Percentiles rank a stretch among this genome's conserved stretches.
Conservation (phyloP, 306 rosid species). For the Purshia tridentata region DNA sequence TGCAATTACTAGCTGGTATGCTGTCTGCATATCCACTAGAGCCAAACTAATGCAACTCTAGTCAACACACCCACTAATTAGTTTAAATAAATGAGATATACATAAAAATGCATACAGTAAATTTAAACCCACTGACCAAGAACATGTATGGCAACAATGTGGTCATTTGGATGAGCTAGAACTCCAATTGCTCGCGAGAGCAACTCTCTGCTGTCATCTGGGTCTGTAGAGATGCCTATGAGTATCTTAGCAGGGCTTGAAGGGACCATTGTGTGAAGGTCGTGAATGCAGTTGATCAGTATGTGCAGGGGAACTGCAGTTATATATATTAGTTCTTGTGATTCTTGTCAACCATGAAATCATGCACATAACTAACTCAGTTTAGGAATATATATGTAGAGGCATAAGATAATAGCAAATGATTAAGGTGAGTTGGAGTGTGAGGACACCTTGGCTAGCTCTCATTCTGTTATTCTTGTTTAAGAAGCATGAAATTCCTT, state of each 20-base stretch:
- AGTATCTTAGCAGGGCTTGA: conserved; percentile 59
- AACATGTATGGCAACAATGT: conserved; percentile 74
- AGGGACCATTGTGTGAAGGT: conserved; percentile 34
- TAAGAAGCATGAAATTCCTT: conserved; percentile 67
- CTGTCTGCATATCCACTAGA: background rate
- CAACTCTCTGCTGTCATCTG: conserved; percentile 62
- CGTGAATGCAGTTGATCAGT: conserved; percentile 1
- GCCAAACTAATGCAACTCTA: background rate
- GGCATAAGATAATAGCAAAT: conserved; percentile 17
- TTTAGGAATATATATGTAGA: conserved; percentile 47
- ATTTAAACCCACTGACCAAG: conserved; percentile 57
- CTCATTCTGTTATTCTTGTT: conserved; percentile 62
- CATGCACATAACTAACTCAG: conserved; percentile 18
- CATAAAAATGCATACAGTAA: background rate
- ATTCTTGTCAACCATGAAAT: conserved; percentile 34
- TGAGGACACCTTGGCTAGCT: conserved; percentile 61
- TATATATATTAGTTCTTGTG: conserved; percentile 16
- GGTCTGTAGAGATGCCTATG: conserved; percentile 67
- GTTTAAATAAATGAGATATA: background rate
- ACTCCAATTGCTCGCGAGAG: conserved; percentile 70
- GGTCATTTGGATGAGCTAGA: conserved; percentile 77
- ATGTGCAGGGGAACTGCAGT: conserved; percentile 16
- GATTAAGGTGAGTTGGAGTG: conserved; percentile 72
- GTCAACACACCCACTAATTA: background rate
- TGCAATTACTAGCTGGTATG: background rate